These are phyloP conservation scores for Batkoa obscura DNA, from an alignment of 371 early-diverging fungal genomes.

Conservation along the genomic window DNA sequence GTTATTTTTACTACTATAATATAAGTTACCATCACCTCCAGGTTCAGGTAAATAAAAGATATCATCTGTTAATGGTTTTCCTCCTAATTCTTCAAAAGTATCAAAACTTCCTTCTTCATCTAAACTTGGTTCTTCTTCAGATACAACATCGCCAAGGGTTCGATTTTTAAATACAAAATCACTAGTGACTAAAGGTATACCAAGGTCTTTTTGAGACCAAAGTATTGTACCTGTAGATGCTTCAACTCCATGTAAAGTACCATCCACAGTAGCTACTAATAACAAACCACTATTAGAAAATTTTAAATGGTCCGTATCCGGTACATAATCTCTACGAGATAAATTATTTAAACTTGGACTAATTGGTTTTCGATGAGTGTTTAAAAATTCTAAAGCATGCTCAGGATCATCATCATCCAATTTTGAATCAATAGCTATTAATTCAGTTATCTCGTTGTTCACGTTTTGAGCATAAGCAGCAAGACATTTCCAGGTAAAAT, in stretches of 20 bases:
- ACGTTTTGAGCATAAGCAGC: background rate
- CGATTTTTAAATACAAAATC: background rate
- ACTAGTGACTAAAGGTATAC: conserved; percentile 4
- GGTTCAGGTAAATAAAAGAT: conserved; percentile 57
- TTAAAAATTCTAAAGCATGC: background rate
- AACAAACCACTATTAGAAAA: background rate
- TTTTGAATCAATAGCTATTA: background rate
- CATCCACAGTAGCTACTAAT: conserved; percentile 36
- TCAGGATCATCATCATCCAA: background rate
- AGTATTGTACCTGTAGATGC: conserved; percentile 20
- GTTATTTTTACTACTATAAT: conserved; percentile 12
- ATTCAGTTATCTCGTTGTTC: background rate
- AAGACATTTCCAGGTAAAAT: background rate
- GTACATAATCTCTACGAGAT: background rate
- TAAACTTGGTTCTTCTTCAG: background rate
- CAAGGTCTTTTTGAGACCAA: conserved; percentile 20
- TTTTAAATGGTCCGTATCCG: background rate
- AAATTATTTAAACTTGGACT: background rate
- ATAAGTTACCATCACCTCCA: conserved; percentile 46
- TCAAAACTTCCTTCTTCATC: background rate
- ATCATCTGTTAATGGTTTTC: conserved; percentile 7
- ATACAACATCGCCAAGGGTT: background rate
- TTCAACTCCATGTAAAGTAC: conserved; percentile 31
- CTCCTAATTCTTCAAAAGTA: background rate
- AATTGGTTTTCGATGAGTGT: background rate